phyloP scores from a whole-genome alignment of 306 rosid genomes.

The Cicer pinnatifidum region DNA sequence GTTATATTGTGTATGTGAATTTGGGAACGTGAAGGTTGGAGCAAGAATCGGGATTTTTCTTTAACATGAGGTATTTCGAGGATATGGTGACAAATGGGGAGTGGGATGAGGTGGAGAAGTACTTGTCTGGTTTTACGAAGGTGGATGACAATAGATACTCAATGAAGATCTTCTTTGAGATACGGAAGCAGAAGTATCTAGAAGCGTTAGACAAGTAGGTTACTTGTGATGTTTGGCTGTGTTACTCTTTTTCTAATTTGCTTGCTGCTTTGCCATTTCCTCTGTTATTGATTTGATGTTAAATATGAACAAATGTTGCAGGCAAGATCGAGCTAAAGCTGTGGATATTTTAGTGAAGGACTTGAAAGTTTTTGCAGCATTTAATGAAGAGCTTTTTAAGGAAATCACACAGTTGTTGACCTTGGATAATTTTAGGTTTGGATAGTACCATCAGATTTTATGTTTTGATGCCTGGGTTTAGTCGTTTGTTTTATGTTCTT shows the following conservation, averaged over 20 bases:
- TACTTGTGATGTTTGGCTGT: conserved; percentile 23
- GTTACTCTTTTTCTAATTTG: conserved; percentile 34
- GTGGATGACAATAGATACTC: conserved; percentile 98
- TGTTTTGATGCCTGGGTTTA: conserved; percentile 15
- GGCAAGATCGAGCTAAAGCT: conserved; percentile 93
- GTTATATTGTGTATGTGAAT: conserved; percentile 43
- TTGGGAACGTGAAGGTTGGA: conserved; percentile 79
- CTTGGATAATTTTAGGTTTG: conserved; percentile 92
- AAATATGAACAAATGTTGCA: conserved; percentile 49
- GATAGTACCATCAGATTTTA: conserved; percentile 37
- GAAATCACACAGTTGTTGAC: conserved; percentile 95
- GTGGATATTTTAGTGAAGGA: conserved; percentile 98
- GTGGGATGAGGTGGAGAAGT: conserved; percentile 99
- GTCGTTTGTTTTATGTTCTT: not conserved
- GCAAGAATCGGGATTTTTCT: conserved; percentile 98
- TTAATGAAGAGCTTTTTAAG: conserved; percentile 96
- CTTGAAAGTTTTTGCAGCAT: conserved; percentile 92
- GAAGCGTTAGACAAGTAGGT: conserved; percentile 97
- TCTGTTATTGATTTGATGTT: conserved; percentile 37
- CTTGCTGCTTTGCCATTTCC: conserved; percentile 28
- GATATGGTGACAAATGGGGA: conserved; percentile 97
- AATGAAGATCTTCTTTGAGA: conserved; percentile 98
- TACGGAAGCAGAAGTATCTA: conserved; percentile 95
- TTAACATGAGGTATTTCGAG: conserved; percentile 95
- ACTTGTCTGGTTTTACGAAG: conserved; percentile 96